Evolutionary conservation across 768 basidiomycete genomes (phyloP).

Genomic region (Russula sp.): DNA sequence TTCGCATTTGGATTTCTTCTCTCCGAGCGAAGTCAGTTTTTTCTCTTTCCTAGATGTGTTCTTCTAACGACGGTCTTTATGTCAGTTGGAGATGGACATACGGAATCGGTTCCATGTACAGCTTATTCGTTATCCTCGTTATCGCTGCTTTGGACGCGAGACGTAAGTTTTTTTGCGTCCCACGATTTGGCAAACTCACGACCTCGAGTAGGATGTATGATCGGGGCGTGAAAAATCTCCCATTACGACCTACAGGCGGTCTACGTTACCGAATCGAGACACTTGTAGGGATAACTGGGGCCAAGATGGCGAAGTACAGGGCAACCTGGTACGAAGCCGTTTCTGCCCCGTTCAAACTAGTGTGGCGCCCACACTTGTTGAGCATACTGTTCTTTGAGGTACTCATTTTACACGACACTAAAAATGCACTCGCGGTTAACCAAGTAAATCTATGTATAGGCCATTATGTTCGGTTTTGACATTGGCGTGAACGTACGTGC

Average conservation of each 20-base stretch:
- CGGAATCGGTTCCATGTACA: slow-evolving; percentile 61
- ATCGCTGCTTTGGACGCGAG: slow-evolving; percentile 64
- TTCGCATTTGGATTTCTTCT: slow-evolving; percentile 68
- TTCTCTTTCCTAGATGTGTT: not conserved
- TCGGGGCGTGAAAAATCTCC: slow-evolving; percentile 46
- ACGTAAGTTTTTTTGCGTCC: slow-evolving; percentile 46
- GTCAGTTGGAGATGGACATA: slow-evolving; percentile 63
- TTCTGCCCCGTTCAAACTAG: slow-evolving; percentile 47
- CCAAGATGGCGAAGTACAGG: slow-evolving; percentile 55
- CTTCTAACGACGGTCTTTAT: not conserved
- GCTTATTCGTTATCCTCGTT: slow-evolving; percentile 50
- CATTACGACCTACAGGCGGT: slow-evolving; percentile 30
- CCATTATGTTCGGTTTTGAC: slow-evolving; percentile 58
- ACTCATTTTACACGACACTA: not conserved
- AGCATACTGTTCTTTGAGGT: slow-evolving; percentile 46
- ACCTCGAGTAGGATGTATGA: slow-evolving; percentile 53
- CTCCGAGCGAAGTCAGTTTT: slow-evolving; percentile 43
- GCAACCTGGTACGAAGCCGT: slow-evolving; percentile 50
- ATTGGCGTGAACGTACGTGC: slow-evolving; percentile 58
- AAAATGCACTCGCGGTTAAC: not conserved
- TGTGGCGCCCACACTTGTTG: slow-evolving; percentile 63
- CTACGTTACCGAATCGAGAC: slow-evolving; percentile 56
- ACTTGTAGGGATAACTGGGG: slow-evolving; percentile 61
- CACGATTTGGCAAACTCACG: slow-evolving; percentile 14
- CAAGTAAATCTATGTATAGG: slow-evolving; percentile 35